A percentile compares a stretch with the other conserved stretches of the same genome.
Conservation (phyloP, 345 rosid species). For the Bruguiera gymnorhiza region DNA sequence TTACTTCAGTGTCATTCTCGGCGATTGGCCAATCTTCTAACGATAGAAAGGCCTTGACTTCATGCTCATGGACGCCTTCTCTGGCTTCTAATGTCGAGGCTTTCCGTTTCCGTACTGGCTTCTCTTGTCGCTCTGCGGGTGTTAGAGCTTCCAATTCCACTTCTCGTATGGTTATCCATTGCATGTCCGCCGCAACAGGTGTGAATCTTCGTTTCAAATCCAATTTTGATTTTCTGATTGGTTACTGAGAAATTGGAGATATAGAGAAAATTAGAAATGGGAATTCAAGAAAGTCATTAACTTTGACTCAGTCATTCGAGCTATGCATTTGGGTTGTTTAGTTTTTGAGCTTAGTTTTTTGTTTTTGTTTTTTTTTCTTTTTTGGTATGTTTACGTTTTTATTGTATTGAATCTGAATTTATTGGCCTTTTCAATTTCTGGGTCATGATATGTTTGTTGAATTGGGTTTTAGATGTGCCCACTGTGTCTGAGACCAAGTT, state of each 20-base stretch:
- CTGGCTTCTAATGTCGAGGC: slow-evolving; percentile 39
- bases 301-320: neutral
- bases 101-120: slow-evolving; percentile 36
- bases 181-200: slow-evolving; percentile 69
- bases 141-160: slow-evolving; percentile 39
- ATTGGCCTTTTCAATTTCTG: neutral
- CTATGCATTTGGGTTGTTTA: no score
- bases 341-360: no score
- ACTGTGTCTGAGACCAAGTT: slow-evolving; percentile 86
- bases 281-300: neutral
- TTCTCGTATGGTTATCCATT: slow-evolving; percentile 48
- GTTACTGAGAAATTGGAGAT: neutral
- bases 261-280: neutral
- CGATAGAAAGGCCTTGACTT: slow-evolving; percentile 33
- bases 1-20: slow-evolving; percentile 65
- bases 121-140: slow-evolving; percentile 33
- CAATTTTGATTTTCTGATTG: neutral
- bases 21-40: slow-evolving; percentile 48
- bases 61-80: slow-evolving; percentile 26
- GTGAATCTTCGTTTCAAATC: no score
- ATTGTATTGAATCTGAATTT: neutral
- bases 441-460: slow-evolving; percentile 6
- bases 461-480: slow-evolving; percentile 57
- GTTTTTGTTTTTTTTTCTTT: no score
- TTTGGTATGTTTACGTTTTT: neutral